Evolutionary conservation across 148 eudicot genomes (phyloP).

Genomic region (Camellia sinensis): DNA sequence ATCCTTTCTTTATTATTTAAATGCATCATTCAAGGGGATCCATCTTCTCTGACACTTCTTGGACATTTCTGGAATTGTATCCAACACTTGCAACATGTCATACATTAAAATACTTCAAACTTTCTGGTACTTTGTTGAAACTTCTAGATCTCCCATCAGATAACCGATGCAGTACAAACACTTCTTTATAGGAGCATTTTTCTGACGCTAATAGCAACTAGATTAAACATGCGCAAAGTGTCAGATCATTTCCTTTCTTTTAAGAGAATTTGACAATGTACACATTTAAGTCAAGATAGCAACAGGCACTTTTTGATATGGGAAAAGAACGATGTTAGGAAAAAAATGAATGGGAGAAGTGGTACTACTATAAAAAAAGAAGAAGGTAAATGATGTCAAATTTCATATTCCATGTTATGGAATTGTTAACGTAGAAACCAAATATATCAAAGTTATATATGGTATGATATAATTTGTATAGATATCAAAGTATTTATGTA

Average conservation of each 20-base stretch:
- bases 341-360: neutral
- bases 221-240: neutral
- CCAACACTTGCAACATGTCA: neutral
- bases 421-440: neutral
- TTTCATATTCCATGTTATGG: neutral
- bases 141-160: neutral
- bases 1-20: neutral
- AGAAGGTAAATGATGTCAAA: neutral
- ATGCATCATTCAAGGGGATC: neutral
- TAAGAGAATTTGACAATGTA: neutral
- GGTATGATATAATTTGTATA: neutral
- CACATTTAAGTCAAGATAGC: neutral
- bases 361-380: neutral
- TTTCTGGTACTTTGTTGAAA: neutral
- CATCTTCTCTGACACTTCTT: neutral
- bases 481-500: neutral
- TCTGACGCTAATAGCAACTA: neutral
- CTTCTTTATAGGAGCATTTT: neutral
- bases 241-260: neutral
- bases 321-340: neutral
- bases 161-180: neutral
- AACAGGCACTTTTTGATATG: neutral
- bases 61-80: neutral
- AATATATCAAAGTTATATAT: neutral
- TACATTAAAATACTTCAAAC: neutral